Evolutionary conservation across 495 filamentous ascomycete genomes (phyloP), one percentile per base, ranked within the genome.

Genomic region (Penicillium longicatenatum): DNA sequence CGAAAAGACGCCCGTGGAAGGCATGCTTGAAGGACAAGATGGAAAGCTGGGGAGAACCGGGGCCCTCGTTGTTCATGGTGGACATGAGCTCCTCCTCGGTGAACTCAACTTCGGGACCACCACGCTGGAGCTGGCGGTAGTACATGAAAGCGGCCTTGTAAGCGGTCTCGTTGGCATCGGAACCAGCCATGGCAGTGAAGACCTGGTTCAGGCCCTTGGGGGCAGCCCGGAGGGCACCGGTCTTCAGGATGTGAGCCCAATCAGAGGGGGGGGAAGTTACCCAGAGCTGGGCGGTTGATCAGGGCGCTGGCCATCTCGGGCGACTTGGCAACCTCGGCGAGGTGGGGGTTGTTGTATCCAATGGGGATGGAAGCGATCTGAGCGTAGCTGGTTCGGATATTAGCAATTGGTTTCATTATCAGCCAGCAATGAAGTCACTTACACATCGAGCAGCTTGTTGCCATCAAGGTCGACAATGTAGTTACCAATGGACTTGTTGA

Each of bases 111-210:
- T 87, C 67, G 55, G 82, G 71, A 22, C 93, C 93, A 63, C 94
- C 94, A 61, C 94, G 90, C 76, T 97, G 86, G 43, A 87, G 83
- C 70, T 92, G 91, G 21, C 93, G 88, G 59, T 89, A 88, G 85
- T 90, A 98, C 88, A 98, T 98, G 81, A 98, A 98, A 54, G 94
- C 94, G 37, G 94, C 94, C 75, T 98, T 98, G 83, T 93, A 99
- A 50, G 95, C 95, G n/a, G 91, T 92, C 75, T 99, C 95, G 79
- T 97, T 98, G 73, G 94, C 95, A 69, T 98, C 94, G 9, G 92
- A 96, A 62, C 94, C 94, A 51, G 93, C 86, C 85, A 92, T 91
- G 63, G 89, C 93, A 22, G 94, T 98, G 82, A 98, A 98, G 65
- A 98, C 94, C 73, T 98, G 92, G 81, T 95, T 77, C 64, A 97